Percentiles rank a stretch among this genome's conserved stretches.
Conservation (phyloP, 345 rosid species). For the Lumnitzera racemosa region DNA sequence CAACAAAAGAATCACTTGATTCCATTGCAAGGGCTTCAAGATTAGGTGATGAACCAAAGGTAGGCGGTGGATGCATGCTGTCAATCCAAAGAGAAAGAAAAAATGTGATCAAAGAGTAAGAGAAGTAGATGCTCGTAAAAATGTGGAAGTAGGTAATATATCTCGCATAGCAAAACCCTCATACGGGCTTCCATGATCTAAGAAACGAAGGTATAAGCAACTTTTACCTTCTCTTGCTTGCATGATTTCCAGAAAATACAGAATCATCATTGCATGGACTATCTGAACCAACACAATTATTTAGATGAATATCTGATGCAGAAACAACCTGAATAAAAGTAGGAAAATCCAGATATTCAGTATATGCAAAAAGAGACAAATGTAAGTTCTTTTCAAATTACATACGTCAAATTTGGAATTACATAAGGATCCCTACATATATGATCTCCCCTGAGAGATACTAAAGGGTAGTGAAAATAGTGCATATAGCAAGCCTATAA, state of each 20-base stretch:
- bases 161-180: too few species aligned
- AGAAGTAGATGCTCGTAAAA: too few species aligned
- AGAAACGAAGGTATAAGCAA: too few species aligned
- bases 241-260: slow-evolving; percentile 21
- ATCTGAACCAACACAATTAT: slow-evolving; percentile 28
- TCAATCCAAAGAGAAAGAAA: neutral
- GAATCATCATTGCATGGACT: slow-evolving; percentile 20
- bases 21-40: slow-evolving; percentile 14
- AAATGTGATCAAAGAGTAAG: neutral
- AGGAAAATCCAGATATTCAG: slow-evolving; percentile 3
- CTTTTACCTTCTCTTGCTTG: slow-evolving; percentile 40
- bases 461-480: too few species aligned
- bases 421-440: too few species aligned
- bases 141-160: too few species aligned
- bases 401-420: neutral
- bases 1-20: slow-evolving; percentile 1
- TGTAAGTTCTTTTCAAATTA: neutral
- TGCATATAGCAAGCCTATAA: too few species aligned
- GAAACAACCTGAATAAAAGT: slow-evolving; percentile 64
- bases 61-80: slow-evolving; percentile 23
- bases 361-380: neutral
- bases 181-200: too few species aligned
- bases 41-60: slow-evolving; percentile 22
- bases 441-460: too few species aligned
- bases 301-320: slow-evolving; percentile 29